Base-by-base conservation (phyloP, 331 rosid genomes). In the Stylosanthes scabra region DNA sequence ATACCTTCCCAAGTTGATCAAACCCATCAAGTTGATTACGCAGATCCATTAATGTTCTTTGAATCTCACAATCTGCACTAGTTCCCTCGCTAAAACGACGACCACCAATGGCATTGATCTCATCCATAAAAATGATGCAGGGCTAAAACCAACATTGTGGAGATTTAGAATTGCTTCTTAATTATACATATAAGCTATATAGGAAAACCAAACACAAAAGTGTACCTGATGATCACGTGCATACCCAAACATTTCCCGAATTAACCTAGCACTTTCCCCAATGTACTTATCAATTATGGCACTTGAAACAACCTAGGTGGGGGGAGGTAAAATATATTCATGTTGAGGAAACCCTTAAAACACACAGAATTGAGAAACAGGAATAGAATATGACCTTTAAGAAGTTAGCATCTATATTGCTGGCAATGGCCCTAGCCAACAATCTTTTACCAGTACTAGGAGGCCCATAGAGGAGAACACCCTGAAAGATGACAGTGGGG, bases 101-200 rank as follows among this genome's bases (percentile, higher is more conserved):
- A 31, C 99, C 99, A 79, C 99, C 99, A 83, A 95, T 95, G 80
- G 98, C 99, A 82, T 95, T 97, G 25, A 95, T 95, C 85, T 95
- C 99, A 60, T 95, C 99, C 99, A 95, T 95, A 79, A 95, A 95
- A 55, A 95, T 95, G 85, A 95, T 95, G 90, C 99, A 95, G 50
- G 99, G 99, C 98, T 95, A 46, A 12, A 12, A 80, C 65, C 76
- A 37, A 68, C 34, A 78, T 50, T 55, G 68, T 15, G 52, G 77
- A 73, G 37, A 58, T 39, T 75, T 5, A 68, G 69, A 69, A 40
- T 13, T 28, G 63, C 46, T 71, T 63, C 71, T 9, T 12, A 41
- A 12, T 55, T 64, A 68, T 14, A 56, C 15, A 68, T 9, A 73
- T 34, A 65, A 31, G 45, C 49, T 11, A 12, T 7, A 34, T 40